Percentiles rank a stretch among this genome's conserved stretches.
Conservation (phyloP, 1,139 yeast genomes). For the Kluyveromyces sp. region DNA sequence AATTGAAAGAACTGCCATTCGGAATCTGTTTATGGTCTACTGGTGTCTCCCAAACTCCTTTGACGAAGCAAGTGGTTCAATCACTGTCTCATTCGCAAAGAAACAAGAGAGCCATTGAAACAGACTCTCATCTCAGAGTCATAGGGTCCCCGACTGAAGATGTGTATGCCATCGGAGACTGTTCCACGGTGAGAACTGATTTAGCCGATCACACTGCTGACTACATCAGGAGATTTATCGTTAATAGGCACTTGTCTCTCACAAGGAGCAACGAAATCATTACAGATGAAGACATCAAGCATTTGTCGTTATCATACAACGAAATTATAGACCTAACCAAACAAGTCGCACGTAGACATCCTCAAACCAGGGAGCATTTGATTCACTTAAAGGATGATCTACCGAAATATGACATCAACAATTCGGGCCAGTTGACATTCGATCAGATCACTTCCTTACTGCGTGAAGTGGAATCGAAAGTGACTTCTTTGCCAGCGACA, state of each 20-base stretch:
- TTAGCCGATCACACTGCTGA: conserved; percentile 47
- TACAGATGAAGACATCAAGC: conserved; percentile 39
- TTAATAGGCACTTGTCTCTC: conserved; percentile 35
- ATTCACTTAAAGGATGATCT: conserved; percentile 43
- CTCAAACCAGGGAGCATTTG: conserved; percentile 52
- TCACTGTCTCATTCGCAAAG: conserved; percentile 40
- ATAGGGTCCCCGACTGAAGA: conserved; percentile 56
- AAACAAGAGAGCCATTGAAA: conserved; percentile 56
- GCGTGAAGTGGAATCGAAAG: conserved; percentile 49
- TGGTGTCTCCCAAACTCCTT: conserved; percentile 55
- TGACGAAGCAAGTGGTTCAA: conserved; percentile 44
- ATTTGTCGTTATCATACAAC: conserved; percentile 38
- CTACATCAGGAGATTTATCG: conserved; percentile 38
- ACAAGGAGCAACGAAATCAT: conserved; percentile 32
- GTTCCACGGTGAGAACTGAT: conserved; percentile 54
- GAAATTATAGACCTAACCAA: conserved; percentile 42
- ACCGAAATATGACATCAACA: conserved; percentile 42
- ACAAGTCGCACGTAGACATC: conserved; percentile 44
- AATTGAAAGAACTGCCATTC: conserved; percentile 44
- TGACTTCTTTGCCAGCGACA: conserved; percentile 60
- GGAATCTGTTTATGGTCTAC: conserved; percentile 66
- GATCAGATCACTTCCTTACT: conserved; percentile 43
- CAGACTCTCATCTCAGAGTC: conserved; percentile 58
- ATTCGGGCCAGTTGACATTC: conserved; percentile 43
- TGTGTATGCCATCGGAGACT: conserved; percentile 63